Conservation (phyloP, 108 stramenopile genomes). For the Pseudonitzschia delicatissima region DNA sequence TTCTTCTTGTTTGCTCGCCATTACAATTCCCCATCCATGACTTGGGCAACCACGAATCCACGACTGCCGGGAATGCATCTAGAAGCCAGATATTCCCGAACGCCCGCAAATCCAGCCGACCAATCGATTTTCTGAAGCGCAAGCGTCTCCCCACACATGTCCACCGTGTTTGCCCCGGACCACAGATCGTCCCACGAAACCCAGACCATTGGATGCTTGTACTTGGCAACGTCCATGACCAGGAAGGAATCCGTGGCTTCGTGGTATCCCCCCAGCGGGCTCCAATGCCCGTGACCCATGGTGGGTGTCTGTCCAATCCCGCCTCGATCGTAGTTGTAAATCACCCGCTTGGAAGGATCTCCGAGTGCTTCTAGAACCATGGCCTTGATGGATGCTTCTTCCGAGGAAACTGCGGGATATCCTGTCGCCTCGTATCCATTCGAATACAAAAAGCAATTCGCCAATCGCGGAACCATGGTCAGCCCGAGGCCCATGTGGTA, state of each 20-base stretch:
- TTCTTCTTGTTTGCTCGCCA: background rate
- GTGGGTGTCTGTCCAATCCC: conserved; percentile 54
- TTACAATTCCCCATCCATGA: background rate
- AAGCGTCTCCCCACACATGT: conserved; percentile 40
- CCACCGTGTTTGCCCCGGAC: conserved; percentile 62
- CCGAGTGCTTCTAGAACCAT: conserved; percentile 50
- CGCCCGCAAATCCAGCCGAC: conserved; percentile 6
- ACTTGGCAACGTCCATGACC: conserved; percentile 95
- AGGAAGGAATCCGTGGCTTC: conserved; percentile 75
- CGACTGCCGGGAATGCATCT: conserved; percentile 45
- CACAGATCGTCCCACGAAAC: conserved; percentile 64
- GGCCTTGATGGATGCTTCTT: conserved; percentile 36
- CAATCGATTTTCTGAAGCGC: conserved; percentile 22
- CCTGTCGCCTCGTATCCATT: conserved; percentile 40
- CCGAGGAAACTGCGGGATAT: conserved; percentile 41
- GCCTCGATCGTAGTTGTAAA: conserved; percentile 71
- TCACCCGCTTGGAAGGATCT: conserved; percentile 52
- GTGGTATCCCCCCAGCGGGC: conserved; percentile 87
- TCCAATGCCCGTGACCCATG: conserved; percentile 91
- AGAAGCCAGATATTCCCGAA: conserved; percentile 13
- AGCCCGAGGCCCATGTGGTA: conserved; percentile 54
- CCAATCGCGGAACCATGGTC: conserved; percentile 42
- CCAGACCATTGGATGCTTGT: conserved; percentile 97
- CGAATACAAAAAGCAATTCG: conserved; percentile 54
- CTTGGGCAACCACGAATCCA: conserved; percentile 51